Conservation (phyloP, 2,329 filamentous ascomycete genomes). For the Ambrosiella cleistominuta region DNA sequence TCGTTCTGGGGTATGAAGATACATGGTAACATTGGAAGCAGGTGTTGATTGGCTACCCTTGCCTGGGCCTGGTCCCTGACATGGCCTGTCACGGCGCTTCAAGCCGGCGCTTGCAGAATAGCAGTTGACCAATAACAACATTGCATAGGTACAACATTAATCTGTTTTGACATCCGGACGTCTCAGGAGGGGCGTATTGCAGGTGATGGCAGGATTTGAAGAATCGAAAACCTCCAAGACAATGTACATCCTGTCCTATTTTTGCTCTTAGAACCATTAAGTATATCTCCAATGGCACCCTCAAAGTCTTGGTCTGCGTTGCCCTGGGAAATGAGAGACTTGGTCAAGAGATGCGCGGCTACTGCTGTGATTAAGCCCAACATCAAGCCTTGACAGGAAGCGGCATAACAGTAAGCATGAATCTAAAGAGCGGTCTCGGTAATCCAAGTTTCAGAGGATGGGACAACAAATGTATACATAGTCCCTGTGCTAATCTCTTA, state of each 20-base stretch:
- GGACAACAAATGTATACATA: background rate
- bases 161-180: background rate
- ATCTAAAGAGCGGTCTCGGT: background rate
- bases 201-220: background rate
- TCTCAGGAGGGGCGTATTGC: background rate
- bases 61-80: conserved; percentile 4
- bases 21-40: background rate
- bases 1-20: background rate
- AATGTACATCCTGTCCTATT: background rate
- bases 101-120: conserved; percentile 9
- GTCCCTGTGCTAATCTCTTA: background rate
- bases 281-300: background rate
- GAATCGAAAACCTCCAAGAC: background rate
- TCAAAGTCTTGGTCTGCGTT: background rate
- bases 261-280: background rate
- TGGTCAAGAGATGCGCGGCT: background rate
- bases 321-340: background rate
- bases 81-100: conserved; percentile 8
- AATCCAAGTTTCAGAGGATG: too few species aligned
- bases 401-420: background rate
- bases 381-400: background rate
- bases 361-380: too few species aligned
- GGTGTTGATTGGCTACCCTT: conserved; percentile 5
- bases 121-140: conserved; percentile 5
- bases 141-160: background rate